Evolutionary conservation across 1,139 yeast species (phyloP), one percentile per base, ranked within the genome.

Genomic region (Yamadazyma songkhlaensis): DNA sequence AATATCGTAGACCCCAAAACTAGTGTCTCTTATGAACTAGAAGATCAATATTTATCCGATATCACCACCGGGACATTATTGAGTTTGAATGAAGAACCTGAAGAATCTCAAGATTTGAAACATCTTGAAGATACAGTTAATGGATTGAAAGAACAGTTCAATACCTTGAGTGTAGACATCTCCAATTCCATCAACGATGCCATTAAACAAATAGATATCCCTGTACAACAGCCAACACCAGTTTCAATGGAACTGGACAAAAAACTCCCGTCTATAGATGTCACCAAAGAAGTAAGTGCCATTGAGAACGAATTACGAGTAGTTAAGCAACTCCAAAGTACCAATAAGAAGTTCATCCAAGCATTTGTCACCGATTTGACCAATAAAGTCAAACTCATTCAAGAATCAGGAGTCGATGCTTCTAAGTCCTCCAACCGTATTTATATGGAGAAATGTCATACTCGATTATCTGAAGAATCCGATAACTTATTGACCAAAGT

Each of bases 401-500:
- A 63, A 45, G 76, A 56, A 45, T 64, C 46, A 47, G 74, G 76
- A 2, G 49, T 69, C 5, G 65, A 64, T 11, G 60, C 65, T 1
- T 60, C 72, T 1, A 66, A 66, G 22, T 67, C 77, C 7, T 61
- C 79, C 0, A 79, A 80, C 47, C 70, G 92, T 40, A 57, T 74
- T 0, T 88, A 85, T 51, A 84, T 90, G 84, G 90, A 83, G 36
- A 71, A 75, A 10, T 85, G 96, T 40, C 90, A 86, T 52, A 57
- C 68, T 9, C 81, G 80, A 49, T 70, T 92, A 17, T 84, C 95
- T 1, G 80, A 77, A 36, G 90, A 86, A 17, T 83, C 95, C 6
- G 96, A 88, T 54, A 54, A 59, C 1, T 62, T 92, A 15, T 69
- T 94, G 32, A 82, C 94, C 0, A 78, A 74, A 45, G 95, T 90